Base-by-base conservation (phyloP, 495 filamentous ascomycete species). In the Aspergillus steynii region DNA sequence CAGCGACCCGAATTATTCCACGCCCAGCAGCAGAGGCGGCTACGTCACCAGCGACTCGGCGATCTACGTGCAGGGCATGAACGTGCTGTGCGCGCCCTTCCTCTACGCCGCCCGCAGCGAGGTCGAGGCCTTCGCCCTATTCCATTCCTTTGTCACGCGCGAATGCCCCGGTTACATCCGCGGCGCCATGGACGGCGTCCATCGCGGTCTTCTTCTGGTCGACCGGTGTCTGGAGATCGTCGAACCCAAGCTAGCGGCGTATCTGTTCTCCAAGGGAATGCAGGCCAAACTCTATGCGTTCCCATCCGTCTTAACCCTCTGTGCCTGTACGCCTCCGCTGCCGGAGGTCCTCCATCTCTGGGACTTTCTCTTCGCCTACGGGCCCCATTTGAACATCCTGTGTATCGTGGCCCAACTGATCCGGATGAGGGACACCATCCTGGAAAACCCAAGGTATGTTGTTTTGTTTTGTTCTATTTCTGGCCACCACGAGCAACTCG, bases 21-120 rank as follows among this genome's bases (percentile, higher is more conserved):
- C 63, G 32, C 60, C 62, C 20, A 54, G 57, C 63, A 84, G 81
- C 50, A 86, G 83, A 27, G 83, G 32, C 56, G 52, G 59, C 49
- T 58, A 50, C 37, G 74, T 71, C 26, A 76, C 80, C 1, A 77
- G 76, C 15, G 87, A 90, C 60, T 83, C 87, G 14, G 90, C 90
- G 12, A 91, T 90, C 56, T 99, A 99, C 71, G 96, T 98, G 5
- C 95, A 99, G 71, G 95, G 95, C 59, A 98, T 99, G 95, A 99
- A 98, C 70, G 94, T 98, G n/a, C 85, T 99, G n/a, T 93, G 91
- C 42, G 95, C 95, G 8, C 96, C 95, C 0, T 97, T 99, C 67
- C 82, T 98, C 48, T 99, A 99, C 74, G 92, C 93, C 3, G 93
- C 95, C 20, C 88, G 91, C 61, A 96, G 91, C 67, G 95, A 99